Conservation (phyloP, 2,329 filamentous ascomycete genomes). For the Botrytis hyacinthi region DNA sequence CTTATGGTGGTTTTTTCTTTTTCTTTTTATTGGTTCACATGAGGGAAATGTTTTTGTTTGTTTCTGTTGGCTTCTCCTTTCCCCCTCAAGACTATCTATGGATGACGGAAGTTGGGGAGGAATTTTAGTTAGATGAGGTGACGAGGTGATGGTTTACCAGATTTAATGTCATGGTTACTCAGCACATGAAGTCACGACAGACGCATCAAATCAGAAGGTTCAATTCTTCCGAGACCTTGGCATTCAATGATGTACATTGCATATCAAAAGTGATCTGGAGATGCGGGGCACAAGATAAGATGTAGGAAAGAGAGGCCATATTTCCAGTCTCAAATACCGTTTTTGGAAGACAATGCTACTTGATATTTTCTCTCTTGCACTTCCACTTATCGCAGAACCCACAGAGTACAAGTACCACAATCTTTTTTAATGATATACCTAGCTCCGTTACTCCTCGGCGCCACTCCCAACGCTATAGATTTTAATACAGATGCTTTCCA, state of each 20-base stretch:
- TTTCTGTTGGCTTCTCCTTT: conserved; percentile 5
- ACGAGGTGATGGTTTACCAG: conserved; percentile 4
- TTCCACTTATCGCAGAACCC: background rate
- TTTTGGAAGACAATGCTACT: background rate
- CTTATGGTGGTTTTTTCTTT: conserved; percentile 16
- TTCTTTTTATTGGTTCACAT: conserved; percentile 11
- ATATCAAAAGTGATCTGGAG: conserved; percentile 8
- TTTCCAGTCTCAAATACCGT: background rate
- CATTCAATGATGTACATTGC: conserved; percentile 2
- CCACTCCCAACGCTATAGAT: background rate
- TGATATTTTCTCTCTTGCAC: background rate
- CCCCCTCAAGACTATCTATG: conserved; percentile 1
- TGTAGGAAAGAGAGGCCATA: background rate
- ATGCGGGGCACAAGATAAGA: background rate
- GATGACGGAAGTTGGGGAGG: conserved; percentile 7
- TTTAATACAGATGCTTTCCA: background rate
- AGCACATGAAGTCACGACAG: conserved; percentile 18
- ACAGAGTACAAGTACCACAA: background rate
- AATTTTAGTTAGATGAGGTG: conserved; percentile 9
- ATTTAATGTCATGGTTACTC: conserved; percentile 10
- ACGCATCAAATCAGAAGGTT: conserved; percentile 16
- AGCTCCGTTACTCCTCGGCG: background rate
- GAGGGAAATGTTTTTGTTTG: conserved; percentile 9
- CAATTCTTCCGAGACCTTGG: background rate
- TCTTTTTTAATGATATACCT: background rate